These are phyloP conservation scores for Tilletia setariae DNA, from an alignment of 1,284 basidiomycete genomes.

Conservation along the genomic window DNA sequence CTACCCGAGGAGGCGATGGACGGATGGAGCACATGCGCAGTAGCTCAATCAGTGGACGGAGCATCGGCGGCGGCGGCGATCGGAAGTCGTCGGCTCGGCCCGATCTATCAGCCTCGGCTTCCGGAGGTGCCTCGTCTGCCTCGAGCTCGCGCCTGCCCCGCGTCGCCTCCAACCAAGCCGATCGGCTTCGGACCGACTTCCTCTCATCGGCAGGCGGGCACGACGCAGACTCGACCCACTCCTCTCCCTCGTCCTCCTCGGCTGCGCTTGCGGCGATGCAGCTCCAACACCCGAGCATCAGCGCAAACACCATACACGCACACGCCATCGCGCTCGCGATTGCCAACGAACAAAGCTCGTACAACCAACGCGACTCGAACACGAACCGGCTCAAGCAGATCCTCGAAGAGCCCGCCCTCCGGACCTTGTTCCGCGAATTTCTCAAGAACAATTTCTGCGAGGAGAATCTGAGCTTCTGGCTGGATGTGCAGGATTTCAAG, in stretches of 20 bases:
- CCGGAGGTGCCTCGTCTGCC: background rate
- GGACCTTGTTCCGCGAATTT: conserved; percentile 89
- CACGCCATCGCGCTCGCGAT: conserved; percentile 7
- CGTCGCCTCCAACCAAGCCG: conserved; percentile 4
- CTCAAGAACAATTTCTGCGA: conserved; percentile 92
- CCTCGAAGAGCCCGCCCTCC: conserved; percentile 84
- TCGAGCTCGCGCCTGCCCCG: background rate
- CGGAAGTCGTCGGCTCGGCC: background rate
- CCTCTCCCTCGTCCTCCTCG: conserved; percentile 2
- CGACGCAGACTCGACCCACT: background rate
- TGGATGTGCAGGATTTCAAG: conserved; percentile 96
- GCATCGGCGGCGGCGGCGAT: background rate
- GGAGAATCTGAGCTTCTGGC: conserved; percentile 94
- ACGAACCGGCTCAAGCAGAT: conserved; percentile 87
- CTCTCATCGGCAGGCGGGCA: background rate
- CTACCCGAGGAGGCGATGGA: background rate
- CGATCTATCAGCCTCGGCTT: background rate
- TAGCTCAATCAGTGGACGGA: background rate
- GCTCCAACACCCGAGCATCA: background rate
- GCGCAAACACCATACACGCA: conserved; percentile 7
- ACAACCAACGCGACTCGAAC: conserved; percentile 67
- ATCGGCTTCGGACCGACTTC: background rate
- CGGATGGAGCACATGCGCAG: conserved; percentile 2
- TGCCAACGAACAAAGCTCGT: conserved; percentile 19
- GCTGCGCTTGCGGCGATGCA: background rate